Percentiles rank a stretch among this genome's conserved stretches.
Conservation (phyloP, 2,329 filamentous ascomycete species). For the Scedosporium aurantiacum region DNA sequence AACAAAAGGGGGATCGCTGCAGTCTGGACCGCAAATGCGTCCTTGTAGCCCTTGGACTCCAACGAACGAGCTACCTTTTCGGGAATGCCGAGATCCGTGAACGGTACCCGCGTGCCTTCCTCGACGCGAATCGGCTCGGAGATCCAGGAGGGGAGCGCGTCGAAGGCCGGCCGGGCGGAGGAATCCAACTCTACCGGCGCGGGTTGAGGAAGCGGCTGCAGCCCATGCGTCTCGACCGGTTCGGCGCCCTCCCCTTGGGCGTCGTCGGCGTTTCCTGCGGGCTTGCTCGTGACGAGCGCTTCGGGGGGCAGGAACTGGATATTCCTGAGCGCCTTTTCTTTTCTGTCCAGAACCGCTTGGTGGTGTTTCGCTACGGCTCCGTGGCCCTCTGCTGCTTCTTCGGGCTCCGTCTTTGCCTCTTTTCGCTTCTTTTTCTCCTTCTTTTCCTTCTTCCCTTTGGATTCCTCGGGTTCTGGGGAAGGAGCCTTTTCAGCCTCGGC, state of each 20-base stretch:
- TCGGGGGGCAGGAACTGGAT: conserved; percentile 25
- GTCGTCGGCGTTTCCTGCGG: not conserved
- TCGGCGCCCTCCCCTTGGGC: conserved; percentile 17
- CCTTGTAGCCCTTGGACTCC: conserved; percentile 40
- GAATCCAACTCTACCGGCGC: conserved; percentile 44
- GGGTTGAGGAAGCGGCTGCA: conserved; percentile 76
- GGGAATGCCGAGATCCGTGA: conserved; percentile 52
- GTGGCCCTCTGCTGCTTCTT: conserved; percentile 16
- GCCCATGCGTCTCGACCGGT: conserved; percentile 47
- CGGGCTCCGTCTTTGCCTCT: conserved; percentile 12
- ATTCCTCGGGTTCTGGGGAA: not conserved
- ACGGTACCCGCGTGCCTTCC: conserved; percentile 47
- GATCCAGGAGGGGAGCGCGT: conserved; percentile 73
- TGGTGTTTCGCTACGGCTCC: conserved; percentile 28
- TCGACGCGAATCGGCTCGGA: conserved; percentile 61
- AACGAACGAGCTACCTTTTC: conserved; percentile 50
- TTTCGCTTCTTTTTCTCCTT: conserved; percentile 17
- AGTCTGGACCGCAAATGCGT: conserved; percentile 33
- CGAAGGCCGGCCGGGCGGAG: conserved; percentile 53
- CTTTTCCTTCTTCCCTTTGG: conserved; percentile 8
- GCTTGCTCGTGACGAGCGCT: conserved; percentile 15
- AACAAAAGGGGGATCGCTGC: conserved; percentile 66
- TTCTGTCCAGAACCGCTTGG: conserved; percentile 40
- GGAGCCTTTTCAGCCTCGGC: too few relatives aligned
- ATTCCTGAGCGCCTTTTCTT: conserved; percentile 39